Evolutionary conservation across 139 green algal species (phyloP).

Genomic region (Picochlorum costavermella): DNA sequence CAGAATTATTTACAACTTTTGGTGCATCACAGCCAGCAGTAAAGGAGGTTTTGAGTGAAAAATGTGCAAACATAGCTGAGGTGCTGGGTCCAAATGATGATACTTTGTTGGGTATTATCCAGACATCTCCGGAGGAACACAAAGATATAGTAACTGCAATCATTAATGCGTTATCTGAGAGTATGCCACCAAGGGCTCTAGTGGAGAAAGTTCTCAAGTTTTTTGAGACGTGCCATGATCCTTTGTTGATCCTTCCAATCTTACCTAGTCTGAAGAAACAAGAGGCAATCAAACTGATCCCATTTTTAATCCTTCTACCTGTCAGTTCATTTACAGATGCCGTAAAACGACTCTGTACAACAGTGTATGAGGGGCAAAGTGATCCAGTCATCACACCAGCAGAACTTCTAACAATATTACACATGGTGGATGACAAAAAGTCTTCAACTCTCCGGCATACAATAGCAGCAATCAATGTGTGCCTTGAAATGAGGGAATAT

Average conservation of each 20-base stretch:
- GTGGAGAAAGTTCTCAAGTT: slow-evolving; percentile 26
- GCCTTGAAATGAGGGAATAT: slow-evolving; percentile 28
- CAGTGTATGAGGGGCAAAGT: slow-evolving; percentile 1
- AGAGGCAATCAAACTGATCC: slow-evolving; percentile 28
- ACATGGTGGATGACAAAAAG: slow-evolving; percentile 34
- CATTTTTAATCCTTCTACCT: slow-evolving; percentile 25
- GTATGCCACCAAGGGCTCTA: slow-evolving; percentile 21
- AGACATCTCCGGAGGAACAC: slow-evolving; percentile 16
- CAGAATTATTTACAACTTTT: slow-evolving; percentile 38
- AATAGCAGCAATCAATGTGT: slow-evolving; percentile 48
- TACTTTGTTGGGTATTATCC: slow-evolving; percentile 33
- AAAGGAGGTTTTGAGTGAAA: slow-evolving; percentile 18
- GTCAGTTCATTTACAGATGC: slow-evolving; percentile 13
- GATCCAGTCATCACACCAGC: slow-evolving; percentile 33
- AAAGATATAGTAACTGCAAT: slow-evolving; percentile 49
- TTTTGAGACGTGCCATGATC: slow-evolving; percentile 3
- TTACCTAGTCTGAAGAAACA: slow-evolving; percentile 24
- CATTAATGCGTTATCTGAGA: slow-evolving; percentile 41
- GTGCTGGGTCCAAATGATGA: slow-evolving; percentile 28
- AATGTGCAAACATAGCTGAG: slow-evolving; percentile 32
- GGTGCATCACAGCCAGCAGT: slow-evolving; percentile 14
- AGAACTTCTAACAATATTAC: slow-evolving; percentile 58
- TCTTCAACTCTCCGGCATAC: slow-evolving; percentile 30
- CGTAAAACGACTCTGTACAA: slow-evolving; percentile 16
- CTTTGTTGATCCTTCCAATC: slow-evolving; percentile 27